phyloP scores from a whole-genome alignment of 805 yeast genomes.

The Aciculoconidium aculeatum region DNA sequence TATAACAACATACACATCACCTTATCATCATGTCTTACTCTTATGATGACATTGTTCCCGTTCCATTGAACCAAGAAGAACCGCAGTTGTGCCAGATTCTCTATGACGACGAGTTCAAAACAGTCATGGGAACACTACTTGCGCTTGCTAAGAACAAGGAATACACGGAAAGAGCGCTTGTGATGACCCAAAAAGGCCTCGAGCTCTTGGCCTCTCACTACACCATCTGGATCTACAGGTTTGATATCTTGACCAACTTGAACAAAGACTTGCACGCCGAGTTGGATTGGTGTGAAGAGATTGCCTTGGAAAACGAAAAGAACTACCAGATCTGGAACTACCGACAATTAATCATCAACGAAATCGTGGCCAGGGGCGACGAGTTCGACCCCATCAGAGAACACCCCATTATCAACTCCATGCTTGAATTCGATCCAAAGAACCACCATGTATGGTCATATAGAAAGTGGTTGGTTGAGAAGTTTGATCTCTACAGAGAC shows the following conservation, averaged over 20 bases:
- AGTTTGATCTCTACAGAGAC: conserved; percentile 42
- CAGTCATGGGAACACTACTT: conserved; percentile 55
- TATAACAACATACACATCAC: neutral
- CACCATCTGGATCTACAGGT: conserved; percentile 78
- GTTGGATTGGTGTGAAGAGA: conserved; percentile 70
- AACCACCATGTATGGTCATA: conserved; percentile 98
- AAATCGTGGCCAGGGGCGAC: conserved; percentile 14
- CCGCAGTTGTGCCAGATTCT: conserved; percentile 56
- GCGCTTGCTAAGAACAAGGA: conserved; percentile 57
- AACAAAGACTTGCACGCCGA: conserved; percentile 43
- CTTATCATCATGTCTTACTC: conserved; percentile 6
- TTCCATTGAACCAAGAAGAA: conserved; percentile 36
- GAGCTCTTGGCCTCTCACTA: conserved; percentile 81
- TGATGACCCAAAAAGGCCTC: conserved; percentile 59
- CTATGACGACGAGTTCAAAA: conserved; percentile 66
- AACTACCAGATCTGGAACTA: conserved; percentile 98
- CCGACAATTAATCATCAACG: conserved; percentile 57
- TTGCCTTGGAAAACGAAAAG: conserved; percentile 74
- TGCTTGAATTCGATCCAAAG: conserved; percentile 76
- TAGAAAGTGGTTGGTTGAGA: conserved; percentile 71
- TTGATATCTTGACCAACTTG: conserved; percentile 41
- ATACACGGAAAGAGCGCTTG: conserved; percentile 63
- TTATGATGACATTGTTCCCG: conserved; percentile 40
- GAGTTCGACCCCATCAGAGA: conserved; percentile 48
- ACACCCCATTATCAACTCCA: conserved; percentile 53